Base-by-base conservation (phyloP, 176 grass and related monocot species). In the Microstegium vimineum region DNA sequence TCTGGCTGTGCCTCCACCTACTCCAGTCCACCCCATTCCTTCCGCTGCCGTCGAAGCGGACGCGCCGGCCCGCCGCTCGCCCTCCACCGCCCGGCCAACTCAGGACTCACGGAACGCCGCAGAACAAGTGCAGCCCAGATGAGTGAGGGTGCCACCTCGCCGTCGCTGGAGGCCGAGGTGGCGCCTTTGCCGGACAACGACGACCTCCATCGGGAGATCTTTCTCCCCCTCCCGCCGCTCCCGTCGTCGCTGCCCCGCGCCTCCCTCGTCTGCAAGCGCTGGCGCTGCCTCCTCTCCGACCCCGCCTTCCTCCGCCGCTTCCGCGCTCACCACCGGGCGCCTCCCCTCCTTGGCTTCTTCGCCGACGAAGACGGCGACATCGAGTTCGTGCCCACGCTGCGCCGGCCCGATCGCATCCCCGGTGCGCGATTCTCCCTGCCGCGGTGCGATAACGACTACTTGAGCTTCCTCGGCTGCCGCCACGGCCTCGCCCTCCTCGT, bases 331-430 rank as follows among this genome's bases (percentile, higher is more conserved):
- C 68, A 82, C 68, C 26, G 37, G 49, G 23, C 40, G 52, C 25
- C 25, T 41, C 80, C 68, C 35, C 79, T 82, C 67, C 38, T 82
- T 51, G 67, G 79, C 0, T 54, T 82, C 25, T 82, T 82, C 52
- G 35, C 57, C 25, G 35, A 82, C 10, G 56, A 69, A 3, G 17
- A 17, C 35, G 23, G 47, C 17, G 37, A 10, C 35, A 5, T 73
- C 26, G 22, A 30, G 23, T 82, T 71, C 79, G n/a, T 18, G 2
- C 22, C 79, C 8, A 40, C 69, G 20, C 66, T 82, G 17, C 15
- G 69, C 10, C 66, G n/a, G 10, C 79, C 79, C 9, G 51, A 71
- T 51, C 66, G 20, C 23, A 38, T 82, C 13, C 51, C 52, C 35
- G 0, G 49, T 51, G 16, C 2, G 35, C 51, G 49, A 66, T 71